These are phyloP conservation scores for Pseudovirgaria hyperparasitica DNA, from an alignment of 2,329 filamentous ascomycete species.

Conservation along the genomic window DNA sequence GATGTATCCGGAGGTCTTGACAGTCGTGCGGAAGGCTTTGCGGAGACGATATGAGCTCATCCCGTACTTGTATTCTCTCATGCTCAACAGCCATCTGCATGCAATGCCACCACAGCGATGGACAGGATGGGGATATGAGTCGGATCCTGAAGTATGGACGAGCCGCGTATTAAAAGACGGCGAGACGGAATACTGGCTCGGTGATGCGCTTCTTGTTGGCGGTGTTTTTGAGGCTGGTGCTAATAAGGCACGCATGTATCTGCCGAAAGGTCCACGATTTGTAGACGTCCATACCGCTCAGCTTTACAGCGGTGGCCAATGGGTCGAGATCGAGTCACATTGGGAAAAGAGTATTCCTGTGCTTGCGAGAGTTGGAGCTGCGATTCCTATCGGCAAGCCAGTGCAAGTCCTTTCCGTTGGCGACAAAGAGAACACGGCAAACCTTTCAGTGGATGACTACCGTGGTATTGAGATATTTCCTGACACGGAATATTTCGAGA, in stretches of 20 bases:
- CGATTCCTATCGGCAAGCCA: constrained; percentile 38
- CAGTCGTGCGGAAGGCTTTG: constrained; percentile 50
- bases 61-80: constrained; percentile 57
- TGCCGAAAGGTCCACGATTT: constrained; percentile 35
- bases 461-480: constrained; percentile 47
- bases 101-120: constrained; percentile 56
- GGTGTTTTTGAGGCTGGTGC: constrained; percentile 53
- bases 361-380: constrained; percentile 41
- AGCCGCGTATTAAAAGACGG: constrained; percentile 44
- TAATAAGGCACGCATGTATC: constrained; percentile 44
- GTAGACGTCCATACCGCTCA: constrained; percentile 48
- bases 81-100: constrained; percentile 46
- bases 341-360: constrained; percentile 45
- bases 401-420: constrained; percentile 40
- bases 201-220: constrained; percentile 51
- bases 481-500: constrained; percentile 27
- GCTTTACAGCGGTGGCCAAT: constrained; percentile 40
- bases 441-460: constrained; percentile 39
- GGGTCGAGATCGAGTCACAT: constrained; percentile 36
- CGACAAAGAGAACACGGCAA: constrained; percentile 33
- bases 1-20: constrained; percentile 60
- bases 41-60: constrained; percentile 59
- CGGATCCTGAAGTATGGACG: constrained; percentile 52
- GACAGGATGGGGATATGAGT: constrained; percentile 62
- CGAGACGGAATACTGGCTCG: constrained; percentile 63